A percentile compares a stretch with the other conserved stretches of the same genome.
phyloP scores from a whole-genome alignment of 2,329 filamentous ascomycete genomes.

The Arthroderma sp. region DNA sequence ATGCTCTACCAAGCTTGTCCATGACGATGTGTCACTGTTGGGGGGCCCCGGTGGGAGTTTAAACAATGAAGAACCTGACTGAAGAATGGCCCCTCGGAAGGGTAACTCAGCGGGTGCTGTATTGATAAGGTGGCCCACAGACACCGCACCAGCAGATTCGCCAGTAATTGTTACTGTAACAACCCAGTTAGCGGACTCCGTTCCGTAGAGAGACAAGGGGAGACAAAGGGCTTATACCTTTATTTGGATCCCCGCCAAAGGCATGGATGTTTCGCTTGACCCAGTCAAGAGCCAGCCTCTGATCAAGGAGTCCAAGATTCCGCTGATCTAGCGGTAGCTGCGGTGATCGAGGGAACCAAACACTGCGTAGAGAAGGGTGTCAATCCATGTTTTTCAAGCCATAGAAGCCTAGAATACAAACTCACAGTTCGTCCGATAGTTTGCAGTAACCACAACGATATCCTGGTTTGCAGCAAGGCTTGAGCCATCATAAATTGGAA shows the following conservation, averaged over 20 bases:
- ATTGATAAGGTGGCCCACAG: slow-evolving; percentile 36
- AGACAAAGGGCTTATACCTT: slow-evolving; percentile 21
- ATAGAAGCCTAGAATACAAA: neutral
- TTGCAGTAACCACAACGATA: slow-evolving; percentile 3
- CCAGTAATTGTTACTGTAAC: slow-evolving; percentile 36
- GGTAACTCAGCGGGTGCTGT: neutral
- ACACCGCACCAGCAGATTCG: slow-evolving; percentile 40
- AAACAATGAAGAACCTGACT: neutral
- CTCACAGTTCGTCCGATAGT: slow-evolving; percentile 3
- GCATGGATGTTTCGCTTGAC: slow-evolving; percentile 42
- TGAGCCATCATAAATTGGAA: neutral
- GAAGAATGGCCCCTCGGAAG: slow-evolving; percentile 4
- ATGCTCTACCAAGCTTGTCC: neutral
- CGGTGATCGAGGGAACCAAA: slow-evolving; percentile 7
- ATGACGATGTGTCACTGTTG: neutral
- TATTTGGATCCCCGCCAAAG: slow-evolving; percentile 43
- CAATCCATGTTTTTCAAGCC: neutral
- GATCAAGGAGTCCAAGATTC: slow-evolving; percentile 50
- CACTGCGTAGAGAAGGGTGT: neutral
- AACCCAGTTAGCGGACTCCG: neutral
- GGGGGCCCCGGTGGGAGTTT: neutral
- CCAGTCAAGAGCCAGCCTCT: slow-evolving; percentile 49
- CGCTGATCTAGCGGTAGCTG: slow-evolving; percentile 18
- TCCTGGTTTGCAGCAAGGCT: slow-evolving; percentile 1
- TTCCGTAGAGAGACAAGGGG: neutral